A percentile compares a stretch with the other conserved stretches of the same genome.
Conservation (phyloP, 176 grass and related monocot species). For the Juncus effusus region DNA sequence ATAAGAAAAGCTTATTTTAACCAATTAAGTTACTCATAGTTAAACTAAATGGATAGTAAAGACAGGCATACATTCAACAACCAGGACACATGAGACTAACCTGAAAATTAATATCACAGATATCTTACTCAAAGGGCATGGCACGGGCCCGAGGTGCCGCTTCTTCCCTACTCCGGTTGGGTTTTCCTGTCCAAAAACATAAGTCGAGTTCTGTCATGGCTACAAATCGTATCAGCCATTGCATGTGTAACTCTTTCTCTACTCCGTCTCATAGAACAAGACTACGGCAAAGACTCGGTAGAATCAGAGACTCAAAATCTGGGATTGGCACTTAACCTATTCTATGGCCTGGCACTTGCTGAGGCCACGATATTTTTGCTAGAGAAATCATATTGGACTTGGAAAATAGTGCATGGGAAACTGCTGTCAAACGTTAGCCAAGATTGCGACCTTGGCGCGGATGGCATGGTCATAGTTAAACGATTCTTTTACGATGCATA, state of each 20-base stretch:
- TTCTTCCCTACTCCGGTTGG: conserved; percentile 51
- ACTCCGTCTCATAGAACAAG: conserved; percentile 34
- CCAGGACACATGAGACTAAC: background rate
- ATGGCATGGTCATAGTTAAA: conserved; percentile 42
- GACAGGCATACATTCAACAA: background rate
- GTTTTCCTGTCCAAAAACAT: conserved; percentile 46
- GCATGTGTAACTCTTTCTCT: conserved; percentile 44
- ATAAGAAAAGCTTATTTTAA: too few species aligned
- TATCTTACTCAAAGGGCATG: conserved; percentile 36
- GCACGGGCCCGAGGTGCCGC: conserved; percentile 42
- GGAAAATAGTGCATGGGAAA: conserved; percentile 19
- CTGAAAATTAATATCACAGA: conserved; percentile 8
- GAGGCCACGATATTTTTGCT: conserved; percentile 57
- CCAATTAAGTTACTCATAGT: too few species aligned
- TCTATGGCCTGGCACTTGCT: conserved; percentile 48
- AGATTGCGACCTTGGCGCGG: conserved; percentile 39
- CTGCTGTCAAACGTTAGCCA: conserved; percentile 38
- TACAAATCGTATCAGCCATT: conserved; percentile 49
- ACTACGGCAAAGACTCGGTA: conserved; percentile 10
- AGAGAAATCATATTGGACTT: conserved; percentile 64
- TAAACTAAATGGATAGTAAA: too few species aligned
- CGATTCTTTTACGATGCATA: conserved; percentile 71
- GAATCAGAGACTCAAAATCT: conserved; percentile 20
- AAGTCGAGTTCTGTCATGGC: conserved; percentile 30
- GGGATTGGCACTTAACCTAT: conserved; percentile 45